Base-by-base conservation (phyloP, 2,329 filamentous ascomycete genomes). In the Zymoseptoria ardabiliae region DNA sequence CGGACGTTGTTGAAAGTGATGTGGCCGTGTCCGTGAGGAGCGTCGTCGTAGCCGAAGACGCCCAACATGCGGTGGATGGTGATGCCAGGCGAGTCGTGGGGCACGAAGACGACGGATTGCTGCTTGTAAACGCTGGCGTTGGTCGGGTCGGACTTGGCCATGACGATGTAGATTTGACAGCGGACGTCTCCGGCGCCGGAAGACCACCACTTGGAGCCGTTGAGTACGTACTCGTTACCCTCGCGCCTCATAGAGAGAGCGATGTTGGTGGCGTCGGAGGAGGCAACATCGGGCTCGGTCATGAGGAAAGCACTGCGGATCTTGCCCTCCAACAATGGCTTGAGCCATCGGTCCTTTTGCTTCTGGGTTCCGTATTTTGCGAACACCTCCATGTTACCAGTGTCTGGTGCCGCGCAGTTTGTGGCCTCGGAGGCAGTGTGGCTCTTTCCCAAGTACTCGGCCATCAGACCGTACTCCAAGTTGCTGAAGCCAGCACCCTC, bases 201-300 rank as follows among this genome's bases (percentile, higher is more conserved):
- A 25, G 91, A 96, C 94, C 94, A 99, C 94, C 94, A 99, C 90
- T 99, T 99, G 85, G 85, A 83, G 59, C 94, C 94, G 72, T 97
- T 97, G 57, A 99, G 82, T 19, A 97, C 85, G 72, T 94, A 97
- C 68, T 94, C 85, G 70, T 94, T 85, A 10, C 92, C 93, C 65
- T 97, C 91, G 59, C 84, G 85, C 66, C 79, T 82, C 73, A 99
- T 97, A 60, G 81, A 83, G 72, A 99, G 80, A 19, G 58, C 61
- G 63, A 81, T 78, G 65, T 81, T 77, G 23, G 78, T 81, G 17
- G 78, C 79, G 62, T 81, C 79, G 5, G 76, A 79, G 22, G 75
- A 77, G 55, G 79, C 79, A 53, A 78, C 74, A 61, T 81, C 77
- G 13, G 79, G 79, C 67, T 81, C 69, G 2, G 69, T 71, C 69